A percentile compares a stretch with the other conserved stretches of the same genome.
These are phyloP conservation scores for Rusavskia elegans DNA, from an alignment of 495 filamentous ascomycete species.

Conservation along the genomic window DNA sequence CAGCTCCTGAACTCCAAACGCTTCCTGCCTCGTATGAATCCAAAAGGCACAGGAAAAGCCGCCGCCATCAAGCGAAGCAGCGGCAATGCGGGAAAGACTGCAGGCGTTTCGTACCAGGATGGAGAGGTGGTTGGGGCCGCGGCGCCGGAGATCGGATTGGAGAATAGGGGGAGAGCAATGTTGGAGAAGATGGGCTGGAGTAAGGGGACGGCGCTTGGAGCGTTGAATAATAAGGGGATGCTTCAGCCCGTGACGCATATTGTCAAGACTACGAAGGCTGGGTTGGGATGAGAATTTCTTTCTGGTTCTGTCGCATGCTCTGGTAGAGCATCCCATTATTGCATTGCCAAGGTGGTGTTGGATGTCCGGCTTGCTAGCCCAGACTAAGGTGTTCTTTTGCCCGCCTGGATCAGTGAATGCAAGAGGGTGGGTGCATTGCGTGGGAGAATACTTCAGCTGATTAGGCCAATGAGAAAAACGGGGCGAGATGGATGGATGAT, in stretches of 20 bases:
- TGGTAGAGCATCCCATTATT: too few relatives aligned
- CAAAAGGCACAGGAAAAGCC: constrained; percentile 4
- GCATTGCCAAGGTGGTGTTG: too few relatives aligned
- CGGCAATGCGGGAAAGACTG: constrained; percentile 24
- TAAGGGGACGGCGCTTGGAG: constrained; percentile 73
- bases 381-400: too few relatives aligned
- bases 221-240: constrained; percentile 72
- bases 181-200: constrained; percentile 97
- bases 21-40: constrained; percentile 27
- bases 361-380: too few relatives aligned
- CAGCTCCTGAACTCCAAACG: constrained; percentile 24
- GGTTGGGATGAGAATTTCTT: constrained; percentile 47
- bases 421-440: too few relatives aligned
- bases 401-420: too few relatives aligned
- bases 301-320: too few relatives aligned
- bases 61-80: constrained; percentile 10
- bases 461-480: too few relatives aligned
- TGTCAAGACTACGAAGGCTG: constrained; percentile 71
- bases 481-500: too few relatives aligned
- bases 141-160: constrained; percentile 68
- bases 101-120: constrained; percentile 49
- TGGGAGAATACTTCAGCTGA: too few relatives aligned
- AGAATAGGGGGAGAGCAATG: constrained; percentile 76
- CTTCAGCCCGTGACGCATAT: constrained; percentile 73
- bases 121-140: constrained; percentile 80